Percentiles rank a stretch among this genome's conserved stretches.
These are phyloP conservation scores for Colletotrichum siamense DNA, from an alignment of 2,329 filamentous ascomycete genomes.

Conservation along the genomic window DNA sequence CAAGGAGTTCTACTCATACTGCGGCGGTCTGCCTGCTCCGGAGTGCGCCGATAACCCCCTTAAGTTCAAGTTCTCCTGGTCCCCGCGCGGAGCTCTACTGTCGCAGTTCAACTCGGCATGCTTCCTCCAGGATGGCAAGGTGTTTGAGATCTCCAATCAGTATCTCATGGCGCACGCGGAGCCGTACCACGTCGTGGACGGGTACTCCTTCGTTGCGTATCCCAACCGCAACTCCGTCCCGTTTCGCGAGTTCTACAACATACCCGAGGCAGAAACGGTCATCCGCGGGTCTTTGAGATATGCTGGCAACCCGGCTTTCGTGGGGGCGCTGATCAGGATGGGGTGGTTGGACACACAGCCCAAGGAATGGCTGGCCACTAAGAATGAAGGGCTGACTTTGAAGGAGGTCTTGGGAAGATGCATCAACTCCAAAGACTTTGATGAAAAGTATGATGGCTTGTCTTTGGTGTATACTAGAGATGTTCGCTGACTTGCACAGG, in stretches of 20 bases:
- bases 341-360: conserved; percentile 57
- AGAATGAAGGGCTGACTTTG: conserved; percentile 78
- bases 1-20: conserved; percentile 69
- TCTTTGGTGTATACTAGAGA: accelerated
- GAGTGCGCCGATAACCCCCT: conserved; percentile 72
- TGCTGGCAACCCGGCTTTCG: conserved; percentile 72
- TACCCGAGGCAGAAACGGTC: conserved; percentile 72
- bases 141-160: conserved; percentile 38
- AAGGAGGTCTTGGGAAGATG: conserved; percentile 69
- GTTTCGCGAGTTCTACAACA: conserved; percentile 71
- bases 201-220: conserved; percentile 72
- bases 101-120: conserved; percentile 70
- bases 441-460: conserved; percentile 59
- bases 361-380: conserved; percentile 68
- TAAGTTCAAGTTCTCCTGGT: conserved; percentile 74
- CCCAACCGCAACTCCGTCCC: conserved; percentile 72
- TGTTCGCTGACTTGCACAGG: not conserved
- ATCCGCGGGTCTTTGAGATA: conserved; percentile 73
- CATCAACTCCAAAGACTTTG: conserved; percentile 75
- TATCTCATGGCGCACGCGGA: conserved; percentile 71
- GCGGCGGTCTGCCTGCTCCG: conserved; percentile 62
- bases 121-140: conserved; percentile 68
- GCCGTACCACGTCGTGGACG: conserved; percentile 64
- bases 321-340: conserved; percentile 71
- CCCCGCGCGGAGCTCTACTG: conserved; percentile 69